These are phyloP conservation scores for Fraxinus albicans DNA, from an alignment of 305 asterid genomes.

Conservation along the genomic window DNA sequence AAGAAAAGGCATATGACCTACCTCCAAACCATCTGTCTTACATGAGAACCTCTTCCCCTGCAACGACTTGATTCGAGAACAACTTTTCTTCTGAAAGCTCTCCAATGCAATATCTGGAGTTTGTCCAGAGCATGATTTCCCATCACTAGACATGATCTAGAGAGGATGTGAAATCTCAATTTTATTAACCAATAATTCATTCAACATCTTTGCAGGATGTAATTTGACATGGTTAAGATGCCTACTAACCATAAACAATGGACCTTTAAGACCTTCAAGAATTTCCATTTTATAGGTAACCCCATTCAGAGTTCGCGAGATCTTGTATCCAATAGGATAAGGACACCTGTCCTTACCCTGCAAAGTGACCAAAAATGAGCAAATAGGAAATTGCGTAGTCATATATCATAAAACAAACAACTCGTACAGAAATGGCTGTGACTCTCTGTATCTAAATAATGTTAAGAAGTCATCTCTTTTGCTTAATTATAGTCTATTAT, in stretches of 20 bases:
- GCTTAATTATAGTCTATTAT: constrained; percentile 8
- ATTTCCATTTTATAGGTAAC: constrained; percentile 75
- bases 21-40: constrained; percentile 93
- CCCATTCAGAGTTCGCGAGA: constrained; percentile 69
- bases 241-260: constrained; percentile 68
- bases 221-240: constrained; percentile 16
- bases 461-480: background rate
- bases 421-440: constrained; percentile 4
- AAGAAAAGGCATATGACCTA: constrained; percentile 23
- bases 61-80: constrained; percentile 58
- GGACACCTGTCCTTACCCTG: constrained; percentile 98
- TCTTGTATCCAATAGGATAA: constrained; percentile 87
- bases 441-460: background rate
- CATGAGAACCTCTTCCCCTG: constrained; percentile 82
- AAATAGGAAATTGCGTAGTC: background rate
- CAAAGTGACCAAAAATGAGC: constrained; percentile 25
- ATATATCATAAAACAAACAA: constrained; percentile 14
- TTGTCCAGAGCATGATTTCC: constrained; percentile 72
- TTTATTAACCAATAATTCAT: constrained; percentile 17
- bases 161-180: constrained; percentile 21
- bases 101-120: constrained; percentile 95
- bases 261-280: constrained; percentile 87
- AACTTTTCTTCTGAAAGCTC: constrained; percentile 75
- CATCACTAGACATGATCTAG: constrained; percentile 82
- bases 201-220: background rate